Conservation (phyloP, 2,329 filamentous ascomycete genomes). For the Penicillium sp. region DNA sequence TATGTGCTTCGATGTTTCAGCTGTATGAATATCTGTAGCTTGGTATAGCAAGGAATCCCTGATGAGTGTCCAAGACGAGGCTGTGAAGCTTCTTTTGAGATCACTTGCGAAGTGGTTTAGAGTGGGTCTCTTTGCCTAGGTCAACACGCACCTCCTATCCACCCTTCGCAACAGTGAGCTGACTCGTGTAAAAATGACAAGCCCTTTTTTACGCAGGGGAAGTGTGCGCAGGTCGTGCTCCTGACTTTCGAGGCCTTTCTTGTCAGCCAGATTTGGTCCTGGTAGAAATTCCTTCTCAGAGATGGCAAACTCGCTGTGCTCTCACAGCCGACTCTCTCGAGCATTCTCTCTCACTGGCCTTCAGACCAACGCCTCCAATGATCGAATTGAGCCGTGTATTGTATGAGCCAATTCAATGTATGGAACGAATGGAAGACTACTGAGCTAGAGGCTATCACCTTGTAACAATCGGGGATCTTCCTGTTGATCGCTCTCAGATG, state of each 20-base stretch:
- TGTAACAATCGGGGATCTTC: constrained; percentile 34
- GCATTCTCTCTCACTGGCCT: background rate
- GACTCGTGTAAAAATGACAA: background rate
- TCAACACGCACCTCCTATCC: background rate
- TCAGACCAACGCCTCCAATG: background rate
- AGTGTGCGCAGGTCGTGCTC: background rate
- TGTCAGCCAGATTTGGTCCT: background rate
- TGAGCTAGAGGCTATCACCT: constrained; percentile 34
- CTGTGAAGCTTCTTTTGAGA: background rate
- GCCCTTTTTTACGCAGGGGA: background rate
- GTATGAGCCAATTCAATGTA: background rate
- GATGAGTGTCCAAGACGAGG: background rate
- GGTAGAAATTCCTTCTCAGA: background rate
- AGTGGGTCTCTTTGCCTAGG: background rate
- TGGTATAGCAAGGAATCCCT: background rate
- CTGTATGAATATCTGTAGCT: too few relatives aligned
- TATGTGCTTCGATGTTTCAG: background rate
- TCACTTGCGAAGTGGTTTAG: background rate
- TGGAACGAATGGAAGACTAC: background rate
- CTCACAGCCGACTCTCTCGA: background rate
- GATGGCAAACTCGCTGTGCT: background rate
- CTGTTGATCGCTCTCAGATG: constrained; percentile 42
- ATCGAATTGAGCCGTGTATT: background rate
- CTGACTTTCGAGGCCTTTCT: background rate
- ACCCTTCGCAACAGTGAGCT: background rate